Conservation (phyloP, 441 rosid species). For the Adansonia gregorii region DNA sequence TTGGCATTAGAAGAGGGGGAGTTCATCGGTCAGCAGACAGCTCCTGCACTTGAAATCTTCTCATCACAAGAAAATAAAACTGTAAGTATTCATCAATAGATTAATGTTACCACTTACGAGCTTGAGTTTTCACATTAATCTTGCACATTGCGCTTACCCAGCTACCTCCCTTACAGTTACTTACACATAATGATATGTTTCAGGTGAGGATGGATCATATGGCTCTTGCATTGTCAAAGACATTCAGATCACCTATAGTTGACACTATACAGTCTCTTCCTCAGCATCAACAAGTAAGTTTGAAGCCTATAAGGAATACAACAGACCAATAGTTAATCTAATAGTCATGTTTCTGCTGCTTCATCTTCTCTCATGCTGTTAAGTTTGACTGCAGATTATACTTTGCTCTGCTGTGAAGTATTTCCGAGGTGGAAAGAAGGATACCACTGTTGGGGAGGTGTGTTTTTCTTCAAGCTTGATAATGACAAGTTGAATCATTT, state of each 20-base stretch:
- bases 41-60: slow-evolving; percentile 34
- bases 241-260: slow-evolving; percentile 71
- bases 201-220: slow-evolving; percentile 89
- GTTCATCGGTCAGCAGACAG: slow-evolving; percentile 27
- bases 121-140: neutral
- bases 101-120: neutral
- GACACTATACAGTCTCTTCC: slow-evolving; percentile 93
- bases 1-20: slow-evolving; percentile 29
- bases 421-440: slow-evolving; percentile 84
- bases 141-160: neutral
- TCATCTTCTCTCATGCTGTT: slow-evolving; percentile 20
- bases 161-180: neutral
- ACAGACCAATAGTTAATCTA: neutral
- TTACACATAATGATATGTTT: slow-evolving; percentile 16
- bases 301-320: neutral
- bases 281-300: slow-evolving; percentile 92
- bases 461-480: slow-evolving; percentile 4
- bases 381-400: slow-evolving; percentile 55
- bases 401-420: slow-evolving; percentile 81
- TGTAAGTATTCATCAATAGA: slow-evolving; percentile 29
- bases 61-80: slow-evolving; percentile 27
- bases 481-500: slow-evolving; percentile 4
- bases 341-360: slow-evolving; percentile 4
- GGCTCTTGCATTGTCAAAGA: slow-evolving; percentile 81
- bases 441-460: slow-evolving; percentile 72